Base-by-base conservation (phyloP, 116 monocot genomes). In the Papilionanthe hybrid region DNA sequence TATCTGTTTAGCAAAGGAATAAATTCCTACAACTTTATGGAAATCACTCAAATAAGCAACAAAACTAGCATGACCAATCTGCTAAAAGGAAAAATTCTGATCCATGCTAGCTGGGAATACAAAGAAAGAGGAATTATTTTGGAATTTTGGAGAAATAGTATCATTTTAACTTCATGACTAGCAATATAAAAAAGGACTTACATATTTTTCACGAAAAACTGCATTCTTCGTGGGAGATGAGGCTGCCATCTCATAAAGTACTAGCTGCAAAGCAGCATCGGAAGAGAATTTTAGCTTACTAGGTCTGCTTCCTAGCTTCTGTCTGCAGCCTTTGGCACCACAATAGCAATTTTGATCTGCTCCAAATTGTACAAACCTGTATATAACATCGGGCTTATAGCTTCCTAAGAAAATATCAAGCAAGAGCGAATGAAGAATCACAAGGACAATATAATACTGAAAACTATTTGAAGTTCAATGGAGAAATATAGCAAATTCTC, bases 331-430 rank as follows among this genome's bases (percentile, higher is more conserved):
- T 74, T 76, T 20, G 65, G 99, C 80, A 81, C 99, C 99, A 86
- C 99, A 99, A 80, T 90, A 82, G 79, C 99, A 99, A 84, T 89
- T 90, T 88, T 99, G 95, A 84, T 90, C 99, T 76, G 95, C 95
- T 75, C 99, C 99, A 90, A 95, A 99, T 80, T 99, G 99, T 7
- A 99, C 99, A 92, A 99, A 99, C 78, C 99, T 99, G 89, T 42
- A 85, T 30, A 76, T 72, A 49, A 8, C 6, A 49, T 75, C 49
- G 49, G 22, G 75, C 48, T 27, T 50, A 75, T 48, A 44, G 44
- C 43, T 73, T 71, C 37, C 43, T 73, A n/a, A 22, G 44, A 75
- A 75, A 25, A 15, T 27, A 45, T 9, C 22, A 75, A 17, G 50
- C 27, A 75, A 3, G 2, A 48, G 42, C 23, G 11, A 75, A 75